Evolutionary conservation across 805 yeast species (phyloP).

Genomic region (Tetrapisispora taiwanensis): DNA sequence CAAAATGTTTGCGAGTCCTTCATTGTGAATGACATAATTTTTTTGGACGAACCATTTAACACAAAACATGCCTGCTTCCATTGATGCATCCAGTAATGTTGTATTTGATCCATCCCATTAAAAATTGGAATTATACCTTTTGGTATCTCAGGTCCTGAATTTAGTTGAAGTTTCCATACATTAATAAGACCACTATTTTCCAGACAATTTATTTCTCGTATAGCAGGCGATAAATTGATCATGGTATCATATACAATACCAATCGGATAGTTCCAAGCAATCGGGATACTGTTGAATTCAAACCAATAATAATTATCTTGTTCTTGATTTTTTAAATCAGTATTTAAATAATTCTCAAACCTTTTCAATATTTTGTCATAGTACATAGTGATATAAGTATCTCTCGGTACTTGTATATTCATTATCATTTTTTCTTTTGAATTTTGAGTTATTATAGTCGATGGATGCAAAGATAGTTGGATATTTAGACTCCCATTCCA

Average conservation of each 20-base stretch:
- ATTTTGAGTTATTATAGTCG: slow-evolving; percentile 12
- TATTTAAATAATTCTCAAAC: slow-evolving; percentile 30
- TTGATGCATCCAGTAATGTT: slow-evolving; percentile 59
- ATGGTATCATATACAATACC: slow-evolving; percentile 52
- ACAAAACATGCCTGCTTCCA: slow-evolving; percentile 75
- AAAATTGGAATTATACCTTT: slow-evolving; percentile 34
- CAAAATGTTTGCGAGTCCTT: slow-evolving; percentile 50
- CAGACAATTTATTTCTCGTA: neutral
- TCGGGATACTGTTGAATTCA: slow-evolving; percentile 50
- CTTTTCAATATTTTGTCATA: slow-evolving; percentile 31
- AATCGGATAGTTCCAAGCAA: slow-evolving; percentile 70
- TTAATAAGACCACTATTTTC: slow-evolving; percentile 6
- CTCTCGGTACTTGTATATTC: slow-evolving; percentile 31
- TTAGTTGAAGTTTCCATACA: slow-evolving; percentile 42
- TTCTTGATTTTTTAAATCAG: slow-evolving; percentile 15
- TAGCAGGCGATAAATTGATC: neutral
- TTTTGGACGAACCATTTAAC: slow-evolving; percentile 65
- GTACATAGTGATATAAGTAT: slow-evolving; percentile 42
- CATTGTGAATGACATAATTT: slow-evolving; percentile 67
- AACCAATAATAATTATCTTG: slow-evolving; percentile 45
- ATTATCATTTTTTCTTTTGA: slow-evolving; percentile 10
- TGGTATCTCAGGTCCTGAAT: slow-evolving; percentile 35
- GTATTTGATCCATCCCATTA: slow-evolving; percentile 27
- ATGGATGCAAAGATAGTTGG: slow-evolving; percentile 25
- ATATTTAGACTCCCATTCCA: slow-evolving; percentile 51